Conservation (phyloP, 164 flowering plant species). For the Litsea cubeba region DNA sequence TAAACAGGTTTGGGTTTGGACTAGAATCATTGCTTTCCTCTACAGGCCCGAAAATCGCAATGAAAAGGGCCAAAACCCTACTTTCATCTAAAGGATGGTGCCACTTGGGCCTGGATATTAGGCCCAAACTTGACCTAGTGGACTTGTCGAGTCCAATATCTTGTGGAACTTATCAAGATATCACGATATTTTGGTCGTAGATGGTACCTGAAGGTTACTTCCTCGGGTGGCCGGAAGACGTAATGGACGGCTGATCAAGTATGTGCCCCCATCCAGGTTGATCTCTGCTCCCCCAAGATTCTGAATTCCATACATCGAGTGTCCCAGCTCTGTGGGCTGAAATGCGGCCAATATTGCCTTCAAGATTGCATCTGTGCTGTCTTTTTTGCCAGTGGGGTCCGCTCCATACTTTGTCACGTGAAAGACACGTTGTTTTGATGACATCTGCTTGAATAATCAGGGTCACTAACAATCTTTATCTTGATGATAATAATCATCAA, state of each 20-base stretch:
- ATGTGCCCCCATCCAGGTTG: constrained; percentile 42
- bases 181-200: too few relatives aligned
- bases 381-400: constrained; percentile 59
- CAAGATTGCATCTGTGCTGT: constrained; percentile 69
- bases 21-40: too few relatives aligned
- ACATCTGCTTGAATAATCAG: constrained; percentile 11
- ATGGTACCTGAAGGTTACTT: constrained; percentile 69
- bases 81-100: too few relatives aligned
- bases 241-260: constrained; percentile 60
- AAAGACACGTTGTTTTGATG: constrained; percentile 28
- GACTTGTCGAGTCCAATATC: too few relatives aligned
- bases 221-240: constrained; percentile 52
- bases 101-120: too few relatives aligned
- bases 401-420: constrained; percentile 63
- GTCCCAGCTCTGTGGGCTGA: constrained; percentile 17
- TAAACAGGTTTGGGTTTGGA: too few relatives aligned
- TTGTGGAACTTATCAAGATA: too few relatives aligned
- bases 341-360: constrained; percentile 61
- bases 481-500: too few relatives aligned
- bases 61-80: too few relatives aligned
- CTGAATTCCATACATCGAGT: constrained; percentile 48
- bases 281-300: constrained; percentile 31
- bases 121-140: too few relatives aligned
- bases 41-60: too few relatives aligned
- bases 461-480: too few relatives aligned